Evolutionary conservation across 495 filamentous ascomycete genomes (phyloP), one percentile per base, ranked within the genome.

Genomic region (Hypoxylon trugodes): DNA sequence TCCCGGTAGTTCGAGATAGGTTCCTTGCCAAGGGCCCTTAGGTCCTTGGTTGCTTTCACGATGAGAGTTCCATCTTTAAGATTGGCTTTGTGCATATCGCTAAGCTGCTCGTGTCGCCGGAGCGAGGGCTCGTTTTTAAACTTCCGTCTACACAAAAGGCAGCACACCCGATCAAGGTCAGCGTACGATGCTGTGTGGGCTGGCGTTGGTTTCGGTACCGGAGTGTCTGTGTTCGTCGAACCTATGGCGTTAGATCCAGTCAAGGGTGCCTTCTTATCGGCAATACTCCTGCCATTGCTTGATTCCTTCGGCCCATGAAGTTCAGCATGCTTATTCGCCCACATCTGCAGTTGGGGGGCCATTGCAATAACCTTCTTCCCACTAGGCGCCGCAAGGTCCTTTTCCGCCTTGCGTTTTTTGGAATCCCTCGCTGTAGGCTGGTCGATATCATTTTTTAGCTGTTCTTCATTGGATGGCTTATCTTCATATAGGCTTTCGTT

Each of bases 311-410:
- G 76, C 1, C 90, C 89, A 62, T 94, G 91, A 33, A 97, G 78
- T 70, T 97, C 91, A 0, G 89, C 90, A 67, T 92, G 90, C 21
- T 91, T 90, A 67, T 93, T 89, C 47, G 88, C 86, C 93, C 93
- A 97, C 73, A 93, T 90, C 74, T 95, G 89, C 28, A 97, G 80
- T 66, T 96, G 90, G 2, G 82, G 81, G 37, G 80, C 82, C 74
- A 84, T 83, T 16, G 78, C 74, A 36, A 79, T 73, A 40, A 75
- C 72, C 65, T 79, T 82, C 48, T 85, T 85, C 46, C 83, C 84
- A 59, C 81, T 83, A n/a, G 80, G 61, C 3, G 74, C 77, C 13
- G 73, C 69, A 24, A 63, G 79, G 12, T 78, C 75, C 51, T 78
- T 80, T 18, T 82, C 79, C 13, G 74, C 84, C 66, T 89, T 95